A percentile compares a stretch with the other conserved stretches of the same genome.
phyloP scores from a whole-genome alignment of 2,329 filamentous ascomycete species.

The Ustilaginoidea virens region DNA sequence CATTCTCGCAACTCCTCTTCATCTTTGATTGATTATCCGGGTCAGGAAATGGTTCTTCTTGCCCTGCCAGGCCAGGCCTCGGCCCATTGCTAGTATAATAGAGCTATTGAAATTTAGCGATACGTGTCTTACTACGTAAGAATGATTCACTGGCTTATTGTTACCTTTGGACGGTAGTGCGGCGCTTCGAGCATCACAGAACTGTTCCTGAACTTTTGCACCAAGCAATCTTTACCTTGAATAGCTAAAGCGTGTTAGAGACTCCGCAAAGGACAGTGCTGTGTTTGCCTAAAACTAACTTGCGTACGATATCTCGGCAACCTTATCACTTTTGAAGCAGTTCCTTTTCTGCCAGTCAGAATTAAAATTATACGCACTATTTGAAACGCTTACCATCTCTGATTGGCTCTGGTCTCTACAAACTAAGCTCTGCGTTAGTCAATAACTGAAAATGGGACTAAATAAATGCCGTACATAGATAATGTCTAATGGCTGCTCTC shows the following conservation, averaged over 20 bases:
- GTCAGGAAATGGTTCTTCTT: conserved; percentile 59
- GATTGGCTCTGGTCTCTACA: conserved; percentile 52
- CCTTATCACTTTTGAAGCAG: conserved; percentile 69
- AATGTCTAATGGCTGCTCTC: conserved; percentile 55
- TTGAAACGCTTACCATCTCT: conserved; percentile 40
- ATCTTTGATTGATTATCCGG: conserved; percentile 81
- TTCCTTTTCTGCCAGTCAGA: conserved; percentile 38
- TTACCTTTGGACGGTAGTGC: conserved; percentile 71
- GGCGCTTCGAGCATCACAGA: conserved; percentile 82
- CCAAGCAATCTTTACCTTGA: conserved; percentile 78
- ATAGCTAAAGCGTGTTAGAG: conserved; percentile 41
- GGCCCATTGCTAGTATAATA: conserved; percentile 36
- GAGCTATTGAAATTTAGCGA: conserved; percentile 21
- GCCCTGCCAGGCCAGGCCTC: conserved; percentile 40
- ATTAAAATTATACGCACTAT: not conserved
- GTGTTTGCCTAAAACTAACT: conserved; percentile 38
- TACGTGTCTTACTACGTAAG: too few relatives aligned
- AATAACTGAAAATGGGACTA: not conserved
- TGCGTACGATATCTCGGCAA: conserved; percentile 88
- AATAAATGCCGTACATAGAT: conserved; percentile 39
- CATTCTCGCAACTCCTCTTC: conserved; percentile 75
- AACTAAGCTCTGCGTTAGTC: conserved; percentile 35
- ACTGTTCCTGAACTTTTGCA: conserved; percentile 94
- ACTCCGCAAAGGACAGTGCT: not conserved
- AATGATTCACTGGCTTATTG: conserved; percentile 1